These are phyloP conservation scores for Penicillium egyptiacum DNA, from an alignment of 495 filamentous ascomycete genomes.

Conservation along the genomic window DNA sequence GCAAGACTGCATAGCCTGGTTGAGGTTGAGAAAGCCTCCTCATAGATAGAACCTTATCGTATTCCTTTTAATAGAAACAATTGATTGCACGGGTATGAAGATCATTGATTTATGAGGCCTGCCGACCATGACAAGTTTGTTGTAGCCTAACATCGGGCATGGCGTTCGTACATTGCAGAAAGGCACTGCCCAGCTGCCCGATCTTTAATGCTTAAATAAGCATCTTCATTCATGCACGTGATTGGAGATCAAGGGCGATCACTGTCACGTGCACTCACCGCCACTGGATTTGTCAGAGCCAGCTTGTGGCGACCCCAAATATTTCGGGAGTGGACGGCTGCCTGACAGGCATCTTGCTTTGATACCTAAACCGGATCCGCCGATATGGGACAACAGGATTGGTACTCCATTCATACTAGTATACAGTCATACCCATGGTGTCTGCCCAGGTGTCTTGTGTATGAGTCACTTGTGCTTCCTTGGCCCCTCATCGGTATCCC, in stretches of 20 bases:
- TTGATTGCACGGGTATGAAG: not conserved
- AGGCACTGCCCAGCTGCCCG: constrained; percentile 4
- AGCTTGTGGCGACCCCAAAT: constrained; percentile 3
- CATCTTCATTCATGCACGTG: not conserved
- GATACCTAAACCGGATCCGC: constrained; percentile 13
- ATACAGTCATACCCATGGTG: constrained; percentile 3
- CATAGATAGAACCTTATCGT: not conserved
- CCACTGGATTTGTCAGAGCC: constrained; percentile 11
- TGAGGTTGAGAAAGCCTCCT: not conserved
- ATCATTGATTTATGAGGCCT: not conserved
- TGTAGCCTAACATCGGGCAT: constrained; percentile 14
- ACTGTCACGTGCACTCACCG: constrained; percentile 6
- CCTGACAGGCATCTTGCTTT: constrained; percentile 10
- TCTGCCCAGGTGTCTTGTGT: not conserved
- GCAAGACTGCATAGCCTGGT: constrained; percentile 4
- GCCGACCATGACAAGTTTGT: not conserved
- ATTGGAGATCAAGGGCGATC: not conserved
- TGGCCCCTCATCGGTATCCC: constrained; percentile 6
- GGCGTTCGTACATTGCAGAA: constrained; percentile 7
- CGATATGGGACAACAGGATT: not conserved
- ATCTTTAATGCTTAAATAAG: constrained; percentile 4
- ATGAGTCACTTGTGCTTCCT: constrained; percentile 13
- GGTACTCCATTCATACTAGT: constrained; percentile 1
- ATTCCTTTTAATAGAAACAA: constrained; percentile 7
- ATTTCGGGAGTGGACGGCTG: constrained; percentile 2